Evolutionary conservation across 148 eudicot genomes (phyloP).

Genomic region (Rhododendron williamsianum): DNA sequence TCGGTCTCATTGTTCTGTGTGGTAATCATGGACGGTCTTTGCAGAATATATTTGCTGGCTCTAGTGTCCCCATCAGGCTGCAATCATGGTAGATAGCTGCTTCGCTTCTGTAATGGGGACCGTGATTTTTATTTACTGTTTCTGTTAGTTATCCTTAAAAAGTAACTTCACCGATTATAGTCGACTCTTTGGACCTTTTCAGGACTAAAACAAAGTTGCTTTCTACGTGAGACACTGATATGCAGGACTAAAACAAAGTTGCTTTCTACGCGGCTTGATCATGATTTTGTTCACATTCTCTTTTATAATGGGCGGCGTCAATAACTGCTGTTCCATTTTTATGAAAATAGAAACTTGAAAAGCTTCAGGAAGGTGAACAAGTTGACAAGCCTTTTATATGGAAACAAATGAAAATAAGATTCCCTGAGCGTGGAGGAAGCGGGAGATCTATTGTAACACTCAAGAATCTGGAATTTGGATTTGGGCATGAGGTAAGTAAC

Average conservation of each 20-base stretch:
- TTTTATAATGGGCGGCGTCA: too few relatives aligned
- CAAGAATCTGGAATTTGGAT: slow-evolving; percentile 66
- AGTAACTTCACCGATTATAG: background rate
- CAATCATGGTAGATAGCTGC: background rate
- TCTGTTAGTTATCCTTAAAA: background rate
- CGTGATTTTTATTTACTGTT: background rate
- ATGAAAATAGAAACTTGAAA: slow-evolving; percentile 70
- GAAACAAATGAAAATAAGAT: slow-evolving; percentile 92
- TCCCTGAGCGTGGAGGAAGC: slow-evolving; percentile 92
- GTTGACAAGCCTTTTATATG: slow-evolving; percentile 93
- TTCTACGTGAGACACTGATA: background rate
- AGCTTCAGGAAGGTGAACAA: slow-evolving; percentile 83
- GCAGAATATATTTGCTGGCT: background rate
- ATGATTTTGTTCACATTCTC: background rate
- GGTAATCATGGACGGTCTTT: background rate
- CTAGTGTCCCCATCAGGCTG: background rate
- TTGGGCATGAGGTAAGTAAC: slow-evolving; percentile 55
- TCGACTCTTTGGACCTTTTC: background rate
- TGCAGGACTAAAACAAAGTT: background rate
- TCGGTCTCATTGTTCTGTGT: background rate
- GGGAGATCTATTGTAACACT: slow-evolving; percentile 67
- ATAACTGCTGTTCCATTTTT: background rate
- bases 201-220: too few relatives aligned
- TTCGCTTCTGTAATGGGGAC: background rate
- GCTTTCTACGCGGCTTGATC: background rate